These are phyloP conservation scores for Suillus discolor DNA, from an alignment of 768 basidiomycete species.

Conservation along the genomic window DNA sequence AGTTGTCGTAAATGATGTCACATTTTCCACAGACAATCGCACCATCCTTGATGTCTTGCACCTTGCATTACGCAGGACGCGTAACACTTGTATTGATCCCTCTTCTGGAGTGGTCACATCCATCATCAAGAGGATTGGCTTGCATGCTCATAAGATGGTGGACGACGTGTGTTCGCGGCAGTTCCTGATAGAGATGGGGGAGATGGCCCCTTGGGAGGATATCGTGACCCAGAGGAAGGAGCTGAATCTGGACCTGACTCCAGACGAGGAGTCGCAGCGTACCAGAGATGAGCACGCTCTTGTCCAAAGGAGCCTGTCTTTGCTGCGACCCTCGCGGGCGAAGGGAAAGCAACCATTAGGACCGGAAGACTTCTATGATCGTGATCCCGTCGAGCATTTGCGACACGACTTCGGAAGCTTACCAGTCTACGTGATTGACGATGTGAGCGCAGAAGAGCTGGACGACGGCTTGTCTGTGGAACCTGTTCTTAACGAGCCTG, in stretches of 20 bases:
- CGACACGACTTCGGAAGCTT: constrained; percentile 86
- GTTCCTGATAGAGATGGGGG: constrained; percentile 71
- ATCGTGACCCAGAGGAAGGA: constrained; percentile 42
- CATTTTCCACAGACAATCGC: constrained; percentile 56
- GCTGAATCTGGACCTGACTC: constrained; percentile 29
- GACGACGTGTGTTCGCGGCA: constrained; percentile 39
- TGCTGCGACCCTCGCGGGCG: constrained; percentile 7
- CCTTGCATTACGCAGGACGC: constrained; percentile 50
- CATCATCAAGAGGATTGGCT: constrained; percentile 60
- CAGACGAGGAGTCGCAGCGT: constrained; percentile 32
- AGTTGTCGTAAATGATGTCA: constrained; percentile 23
- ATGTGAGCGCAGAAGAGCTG: constrained; percentile 75
- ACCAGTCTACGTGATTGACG: constrained; percentile 88
- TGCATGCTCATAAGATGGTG: constrained; percentile 32
- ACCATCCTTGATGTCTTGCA: constrained; percentile 61
- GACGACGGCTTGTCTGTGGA: constrained; percentile 94
- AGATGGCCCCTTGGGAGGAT: constrained; percentile 83
- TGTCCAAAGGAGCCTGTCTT: constrained; percentile 21
- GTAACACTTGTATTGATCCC: constrained; percentile 61
- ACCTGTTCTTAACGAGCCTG: constrained; percentile 57
- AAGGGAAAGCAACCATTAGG: constrained; percentile 44
- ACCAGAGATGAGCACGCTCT: constrained; percentile 34
- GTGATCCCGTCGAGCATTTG: constrained; percentile 66
- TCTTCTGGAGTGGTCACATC: constrained; percentile 52
- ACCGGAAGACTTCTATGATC: constrained; percentile 62